phyloP scores from a whole-genome alignment of 331 rosid genomes.

The Phaseolus coccineus region DNA sequence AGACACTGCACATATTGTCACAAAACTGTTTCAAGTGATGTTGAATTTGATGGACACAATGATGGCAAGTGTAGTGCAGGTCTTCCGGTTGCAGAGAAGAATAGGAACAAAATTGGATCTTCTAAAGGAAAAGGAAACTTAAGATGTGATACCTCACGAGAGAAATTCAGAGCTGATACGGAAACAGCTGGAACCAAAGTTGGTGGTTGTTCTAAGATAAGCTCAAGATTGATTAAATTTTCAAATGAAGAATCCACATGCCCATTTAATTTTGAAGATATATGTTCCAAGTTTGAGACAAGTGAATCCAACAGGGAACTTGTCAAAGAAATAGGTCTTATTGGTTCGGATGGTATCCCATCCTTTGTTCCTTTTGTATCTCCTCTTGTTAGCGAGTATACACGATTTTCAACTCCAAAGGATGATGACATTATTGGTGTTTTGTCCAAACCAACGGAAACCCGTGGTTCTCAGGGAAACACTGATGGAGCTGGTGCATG shows the following conservation, averaged over 20 bases:
- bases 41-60: conserved; percentile 78
- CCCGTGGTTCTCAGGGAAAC: conserved; percentile 53
- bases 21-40: conserved; percentile 66
- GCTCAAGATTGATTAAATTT: conserved; percentile 72
- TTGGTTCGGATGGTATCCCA: conserved; percentile 75
- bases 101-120: conserved; percentile 62
- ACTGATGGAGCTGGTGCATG: conserved; percentile 49
- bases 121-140: conserved; percentile 64
- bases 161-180: conserved; percentile 57
- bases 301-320: conserved; percentile 78
- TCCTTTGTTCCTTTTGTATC: conserved; percentile 64
- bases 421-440: conserved; percentile 48
- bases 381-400: conserved; percentile 65
- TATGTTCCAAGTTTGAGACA: conserved; percentile 79
- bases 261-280: conserved; percentile 78
- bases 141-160: conserved; percentile 58
- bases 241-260: conserved; percentile 68
- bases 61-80: conserved; percentile 73
- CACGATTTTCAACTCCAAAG: conserved; percentile 53
- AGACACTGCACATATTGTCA: conserved; percentile 90
- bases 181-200: conserved; percentile 52
- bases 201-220: conserved; percentile 55
- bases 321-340: conserved; percentile 81
- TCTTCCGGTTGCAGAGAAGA: conserved; percentile 56
- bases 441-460: conserved; percentile 53